Percentiles rank a stretch among this genome's conserved stretches.
These are phyloP conservation scores for Penicillium palitans DNA, from an alignment of 2,329 filamentous ascomycete genomes.

Conservation along the genomic window DNA sequence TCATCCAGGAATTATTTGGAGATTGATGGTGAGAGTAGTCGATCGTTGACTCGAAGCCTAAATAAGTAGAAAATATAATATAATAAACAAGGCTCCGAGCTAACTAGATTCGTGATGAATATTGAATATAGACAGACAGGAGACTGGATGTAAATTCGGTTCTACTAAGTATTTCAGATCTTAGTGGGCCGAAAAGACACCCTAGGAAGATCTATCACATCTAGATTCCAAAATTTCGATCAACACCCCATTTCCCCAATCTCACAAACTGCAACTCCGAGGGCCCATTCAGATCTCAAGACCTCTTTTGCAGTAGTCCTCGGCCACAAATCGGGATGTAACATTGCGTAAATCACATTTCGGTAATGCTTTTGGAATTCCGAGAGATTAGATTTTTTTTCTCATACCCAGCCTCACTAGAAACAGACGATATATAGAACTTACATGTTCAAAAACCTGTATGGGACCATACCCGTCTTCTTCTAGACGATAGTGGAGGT, in stretches of 20 bases:
- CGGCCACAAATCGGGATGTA: neutral
- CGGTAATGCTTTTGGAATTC: conserved; percentile 1
- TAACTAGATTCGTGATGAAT: no score
- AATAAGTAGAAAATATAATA: neutral
- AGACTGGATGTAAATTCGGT: neutral
- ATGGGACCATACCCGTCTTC: conserved; percentile 4
- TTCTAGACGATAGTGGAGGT: conserved; percentile 1
- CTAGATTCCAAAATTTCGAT: neutral
- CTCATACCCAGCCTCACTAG: neutral
- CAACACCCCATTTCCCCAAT: neutral
- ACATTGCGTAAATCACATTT: conserved; percentile 11
- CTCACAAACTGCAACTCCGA: conserved; percentile 5
- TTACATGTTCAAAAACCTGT: conserved; percentile 2
- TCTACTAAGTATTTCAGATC: neutral
- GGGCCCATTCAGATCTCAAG: conserved; percentile 9
- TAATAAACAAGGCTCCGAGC: neutral
- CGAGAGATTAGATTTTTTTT: neutral
- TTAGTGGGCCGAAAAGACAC: neutral
- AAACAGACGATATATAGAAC: neutral
- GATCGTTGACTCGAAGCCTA: conserved; percentile 4
- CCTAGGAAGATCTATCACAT: neutral
- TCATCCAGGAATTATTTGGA: conserved; percentile 8
- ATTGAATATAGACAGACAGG: neutral
- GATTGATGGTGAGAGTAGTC: conserved; percentile 3
- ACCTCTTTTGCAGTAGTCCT: conserved; percentile 9